Conservation (phyloP, 1,284 basidiomycete species). For the Bjerkandera adusta region DNA sequence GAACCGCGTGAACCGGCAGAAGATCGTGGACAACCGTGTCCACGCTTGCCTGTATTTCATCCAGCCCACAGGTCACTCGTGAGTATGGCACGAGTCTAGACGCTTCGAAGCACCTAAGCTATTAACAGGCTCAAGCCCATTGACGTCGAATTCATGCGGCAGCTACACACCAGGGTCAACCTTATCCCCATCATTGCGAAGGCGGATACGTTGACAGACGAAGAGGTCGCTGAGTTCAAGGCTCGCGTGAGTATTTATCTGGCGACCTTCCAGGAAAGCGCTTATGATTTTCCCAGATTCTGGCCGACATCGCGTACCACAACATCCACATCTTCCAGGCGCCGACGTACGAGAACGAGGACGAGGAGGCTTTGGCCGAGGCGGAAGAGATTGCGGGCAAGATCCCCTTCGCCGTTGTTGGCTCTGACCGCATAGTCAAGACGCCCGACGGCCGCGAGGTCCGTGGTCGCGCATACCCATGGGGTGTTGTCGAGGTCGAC, state of each 20-base stretch:
- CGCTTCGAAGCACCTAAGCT: conserved; percentile 6
- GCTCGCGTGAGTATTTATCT: conserved; percentile 68
- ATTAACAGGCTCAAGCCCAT: conserved; percentile 83
- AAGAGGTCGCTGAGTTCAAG: conserved; percentile 92
- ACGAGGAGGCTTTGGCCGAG: conserved; percentile 94
- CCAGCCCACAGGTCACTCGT: conserved; percentile 97
- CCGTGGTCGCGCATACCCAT: conserved; percentile 91
- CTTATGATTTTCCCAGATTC: conserved; percentile 66
- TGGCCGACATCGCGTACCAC: conserved; percentile 89
- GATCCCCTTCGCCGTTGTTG: conserved; percentile 96
- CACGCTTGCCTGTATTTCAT: conserved; percentile 98
- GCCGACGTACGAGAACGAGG: conserved; percentile 93
- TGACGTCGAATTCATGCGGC: conserved; percentile 97
- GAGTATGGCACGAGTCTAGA: conserved; percentile 38
- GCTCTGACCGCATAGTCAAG: conserved; percentile 80
- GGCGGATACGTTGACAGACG: conserved; percentile 94
- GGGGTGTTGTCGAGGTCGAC: conserved; percentile 97
- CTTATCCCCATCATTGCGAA: conserved; percentile 97
- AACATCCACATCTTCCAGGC: conserved; percentile 96
- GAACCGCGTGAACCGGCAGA: conserved; percentile 91
- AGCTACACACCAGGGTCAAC: conserved; percentile 95
- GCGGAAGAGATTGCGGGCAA: conserved; percentile 96
- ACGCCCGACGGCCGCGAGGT: conserved; percentile 87
- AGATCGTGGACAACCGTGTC: conserved; percentile 86
- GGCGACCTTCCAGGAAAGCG: too few relatives aligned